Percentiles rank a stretch among this genome's conserved stretches.
Conservation (phyloP, 2,329 filamentous ascomycete species). For the Clonostachys byssicola region DNA sequence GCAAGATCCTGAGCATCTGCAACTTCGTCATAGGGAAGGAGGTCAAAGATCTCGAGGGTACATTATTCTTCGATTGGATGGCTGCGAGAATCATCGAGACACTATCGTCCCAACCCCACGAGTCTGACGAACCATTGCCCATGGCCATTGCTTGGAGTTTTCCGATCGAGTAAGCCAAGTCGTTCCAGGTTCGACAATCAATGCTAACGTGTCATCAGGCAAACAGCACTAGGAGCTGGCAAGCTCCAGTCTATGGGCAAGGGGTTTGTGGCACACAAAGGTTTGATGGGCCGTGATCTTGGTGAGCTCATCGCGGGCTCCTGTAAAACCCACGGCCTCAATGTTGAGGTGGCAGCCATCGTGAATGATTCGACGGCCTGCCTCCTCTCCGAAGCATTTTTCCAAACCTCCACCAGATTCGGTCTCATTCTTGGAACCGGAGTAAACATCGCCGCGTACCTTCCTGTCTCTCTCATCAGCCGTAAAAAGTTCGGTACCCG, state of each 20-base stretch:
- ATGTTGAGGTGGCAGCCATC: constrained; percentile 54
- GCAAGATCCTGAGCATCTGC: constrained; percentile 48
- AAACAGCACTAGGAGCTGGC: constrained; percentile 59
- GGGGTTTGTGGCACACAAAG: constrained; percentile 55
- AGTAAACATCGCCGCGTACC: constrained; percentile 60
- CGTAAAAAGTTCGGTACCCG: constrained; percentile 52
- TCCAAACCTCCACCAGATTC: constrained; percentile 53
- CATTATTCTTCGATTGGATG: constrained; percentile 66
- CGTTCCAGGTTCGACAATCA: not conserved
- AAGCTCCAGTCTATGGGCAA: constrained; percentile 62
- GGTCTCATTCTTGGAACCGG: constrained; percentile 65
- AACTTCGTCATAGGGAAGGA: constrained; percentile 52
- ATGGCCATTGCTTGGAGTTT: constrained; percentile 67
- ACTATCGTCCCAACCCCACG: constrained; percentile 34
- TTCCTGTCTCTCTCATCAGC: constrained; percentile 53
- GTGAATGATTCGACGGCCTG: constrained; percentile 67
- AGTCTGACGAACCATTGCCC: constrained; percentile 40
- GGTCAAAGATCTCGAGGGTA: constrained; percentile 53
- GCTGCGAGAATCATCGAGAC: constrained; percentile 55
- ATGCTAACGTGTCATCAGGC: constrained; percentile 34
- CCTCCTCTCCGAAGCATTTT: constrained; percentile 60
- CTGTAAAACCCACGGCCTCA: constrained; percentile 44
- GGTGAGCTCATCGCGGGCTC: constrained; percentile 52
- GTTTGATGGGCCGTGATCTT: constrained; percentile 54
- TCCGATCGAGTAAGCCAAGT: constrained; percentile 55